Conservation (phyloP, 495 filamentous ascomycete genomes). For the Penicillium pancosmium region DNA sequence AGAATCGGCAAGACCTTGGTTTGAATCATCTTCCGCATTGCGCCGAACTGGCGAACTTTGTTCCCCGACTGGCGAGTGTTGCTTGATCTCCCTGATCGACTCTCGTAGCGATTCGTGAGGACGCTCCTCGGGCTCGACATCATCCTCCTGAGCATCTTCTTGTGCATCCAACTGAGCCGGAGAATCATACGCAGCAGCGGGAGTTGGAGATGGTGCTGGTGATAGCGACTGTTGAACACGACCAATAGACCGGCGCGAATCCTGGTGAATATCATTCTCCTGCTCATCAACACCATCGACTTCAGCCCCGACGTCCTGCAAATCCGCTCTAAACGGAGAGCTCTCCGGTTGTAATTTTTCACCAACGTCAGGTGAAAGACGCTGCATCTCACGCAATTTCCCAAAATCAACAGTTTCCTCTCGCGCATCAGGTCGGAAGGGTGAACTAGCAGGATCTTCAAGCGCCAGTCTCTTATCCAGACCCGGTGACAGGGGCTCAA, state of each 20-base stretch:
- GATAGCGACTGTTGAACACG: not conserved
- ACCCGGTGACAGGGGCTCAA: constrained; percentile 15
- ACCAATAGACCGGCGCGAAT: not conserved
- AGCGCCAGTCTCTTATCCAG: constrained; percentile 20
- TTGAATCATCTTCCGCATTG: constrained; percentile 1
- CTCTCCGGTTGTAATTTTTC: constrained; percentile 8
- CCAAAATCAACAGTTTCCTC: constrained; percentile 8
- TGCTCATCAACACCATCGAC: not conserved
- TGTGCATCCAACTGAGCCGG: not conserved
- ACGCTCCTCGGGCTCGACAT: not conserved
- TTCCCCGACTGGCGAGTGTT: not conserved
- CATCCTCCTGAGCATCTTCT: not conserved
- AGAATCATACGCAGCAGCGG: not conserved
- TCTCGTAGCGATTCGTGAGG: not conserved
- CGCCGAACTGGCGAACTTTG: not conserved
- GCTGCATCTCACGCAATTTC: constrained; percentile 7
- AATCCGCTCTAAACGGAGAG: constrained; percentile 13
- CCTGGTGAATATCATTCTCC: not conserved
- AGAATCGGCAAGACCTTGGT: not conserved
- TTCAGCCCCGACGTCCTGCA: not conserved
- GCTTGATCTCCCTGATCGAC: not conserved
- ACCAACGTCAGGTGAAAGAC: constrained; percentile 1
- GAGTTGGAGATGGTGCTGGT: not conserved
- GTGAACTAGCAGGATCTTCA: constrained; percentile 34
- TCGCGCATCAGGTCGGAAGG: constrained; percentile 29